Percentiles rank a stretch among this genome's conserved stretches.
Evolutionary conservation across 768 basidiomycete species (phyloP).

Genomic region (Fomitopsis pulvina): DNA sequence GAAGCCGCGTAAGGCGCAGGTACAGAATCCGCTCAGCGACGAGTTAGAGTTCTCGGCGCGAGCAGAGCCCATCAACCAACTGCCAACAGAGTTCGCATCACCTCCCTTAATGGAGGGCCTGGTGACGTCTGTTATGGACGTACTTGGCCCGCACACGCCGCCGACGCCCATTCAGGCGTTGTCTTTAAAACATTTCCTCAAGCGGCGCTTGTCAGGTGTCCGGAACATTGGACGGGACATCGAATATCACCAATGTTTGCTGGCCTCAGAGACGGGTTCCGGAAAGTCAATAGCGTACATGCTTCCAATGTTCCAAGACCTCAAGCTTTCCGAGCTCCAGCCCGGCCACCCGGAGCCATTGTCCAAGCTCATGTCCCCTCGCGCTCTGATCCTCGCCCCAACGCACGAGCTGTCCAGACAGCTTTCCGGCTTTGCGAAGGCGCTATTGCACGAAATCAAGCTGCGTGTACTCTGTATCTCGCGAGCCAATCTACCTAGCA

Average conservation of each 20-base stretch:
- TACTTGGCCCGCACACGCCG: slow-evolving; percentile 45
- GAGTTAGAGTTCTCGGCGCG: slow-evolving; percentile 31
- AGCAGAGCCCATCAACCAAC: slow-evolving; percentile 17
- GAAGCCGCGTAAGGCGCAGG: slow-evolving; percentile 1
- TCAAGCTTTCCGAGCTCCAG: slow-evolving; percentile 58
- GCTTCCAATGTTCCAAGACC: slow-evolving; percentile 70
- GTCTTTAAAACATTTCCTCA: slow-evolving; percentile 59
- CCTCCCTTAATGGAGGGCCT: slow-evolving; percentile 68
- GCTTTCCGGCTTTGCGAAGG: slow-evolving; percentile 67
- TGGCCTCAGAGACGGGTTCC: slow-evolving; percentile 87
- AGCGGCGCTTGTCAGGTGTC: slow-evolving; percentile 10
- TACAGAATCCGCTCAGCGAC: slow-evolving; percentile 23
- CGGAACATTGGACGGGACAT: slow-evolving; percentile 18
- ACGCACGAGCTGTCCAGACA: slow-evolving; percentile 89
- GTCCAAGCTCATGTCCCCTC: slow-evolving; percentile 40
- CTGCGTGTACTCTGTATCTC: slow-evolving; percentile 71
- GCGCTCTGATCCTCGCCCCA: slow-evolving; percentile 77
- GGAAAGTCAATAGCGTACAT: slow-evolving; percentile 91
- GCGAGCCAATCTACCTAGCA: slow-evolving; percentile 40
- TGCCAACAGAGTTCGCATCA: slow-evolving; percentile 46
- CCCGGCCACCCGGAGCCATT: not conserved
- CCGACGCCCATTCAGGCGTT: slow-evolving; percentile 81
- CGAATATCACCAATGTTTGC: slow-evolving; percentile 43
- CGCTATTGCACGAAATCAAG: slow-evolving; percentile 66
- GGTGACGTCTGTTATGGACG: slow-evolving; percentile 45